Base-by-base conservation (phyloP, 768 basidiomycete genomes). In the Tephrocybe sp. region DNA sequence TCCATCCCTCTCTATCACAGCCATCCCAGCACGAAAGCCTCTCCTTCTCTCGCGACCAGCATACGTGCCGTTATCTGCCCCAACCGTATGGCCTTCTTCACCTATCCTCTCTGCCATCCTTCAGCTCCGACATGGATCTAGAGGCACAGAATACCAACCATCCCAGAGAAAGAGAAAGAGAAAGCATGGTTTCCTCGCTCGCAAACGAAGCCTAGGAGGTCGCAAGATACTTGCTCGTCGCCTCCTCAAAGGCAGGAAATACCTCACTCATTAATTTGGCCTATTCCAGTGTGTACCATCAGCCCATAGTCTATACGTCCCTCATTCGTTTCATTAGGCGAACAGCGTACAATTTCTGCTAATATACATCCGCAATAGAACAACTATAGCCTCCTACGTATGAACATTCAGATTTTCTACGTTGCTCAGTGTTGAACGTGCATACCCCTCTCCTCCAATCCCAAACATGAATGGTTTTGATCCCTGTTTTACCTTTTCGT, bases 121-220 rank as follows among this genome's bases (percentile, higher is more conserved):
- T 25, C 82, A 85, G 57, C 68, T 78, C 33, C 84, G 93, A 6
- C 83, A 77, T 62, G 74, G 73, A 24, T 77, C 86, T 23, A 80
- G 82, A 37, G 94, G 94, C 37, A 79, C 82, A n/a, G 91, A 94
- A 68, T 98, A 97, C 60, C 94, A 97, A 64, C 94, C 94, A n/a
- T 92, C 89, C 0, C 93, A 95, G 67, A 79, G 94, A 34, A 90
- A 89, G 62, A 74, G 94, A 57, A 98, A 98, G 74, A 78, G 92
- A 58, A 92, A 87, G 64, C 89, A 91, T 63, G 94, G 94, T 5
- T 98, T 95, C 67, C 77, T 98, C 27, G 79, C 86, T 0, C 72
- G 94, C 51, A 83, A 86, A 65, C 77, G 77, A 57, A 80, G 75
- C 8, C 75, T 78, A 19, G 73, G 79, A 29, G 93, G 92, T 2